Evolutionary conservation across 148 eudicot species (phyloP).

Genomic region (Rhododendron kiyosumense): DNA sequence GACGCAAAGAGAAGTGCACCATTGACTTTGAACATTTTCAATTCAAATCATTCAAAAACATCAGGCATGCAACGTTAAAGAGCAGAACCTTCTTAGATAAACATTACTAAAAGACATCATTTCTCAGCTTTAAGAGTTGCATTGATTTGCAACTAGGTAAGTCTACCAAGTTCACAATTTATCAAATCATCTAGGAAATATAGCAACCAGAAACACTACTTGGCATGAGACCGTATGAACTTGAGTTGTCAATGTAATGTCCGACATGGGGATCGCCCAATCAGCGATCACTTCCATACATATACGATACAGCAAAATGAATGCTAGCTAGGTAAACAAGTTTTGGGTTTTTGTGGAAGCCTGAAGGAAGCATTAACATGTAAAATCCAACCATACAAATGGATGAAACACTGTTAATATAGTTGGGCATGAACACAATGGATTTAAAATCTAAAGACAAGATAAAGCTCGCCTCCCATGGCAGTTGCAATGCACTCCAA

Average conservation of each 20-base stretch:
- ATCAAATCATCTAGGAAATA: not conserved
- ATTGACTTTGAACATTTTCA: not conserved
- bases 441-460: not conserved
- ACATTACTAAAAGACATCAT: not conserved
- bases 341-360: not conserved
- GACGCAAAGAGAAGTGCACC: not conserved
- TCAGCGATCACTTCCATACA: not conserved
- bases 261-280: not conserved
- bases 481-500: not conserved
- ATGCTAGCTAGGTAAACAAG: not conserved
- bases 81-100: not conserved
- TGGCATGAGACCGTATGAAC: not conserved
- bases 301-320: not conserved
- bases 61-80: not conserved
- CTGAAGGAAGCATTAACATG: not conserved
- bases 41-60: not conserved
- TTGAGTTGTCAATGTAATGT: not conserved
- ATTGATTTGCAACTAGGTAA: not conserved
- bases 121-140: not conserved
- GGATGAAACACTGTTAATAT: not conserved
- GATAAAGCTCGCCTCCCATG: not conserved
- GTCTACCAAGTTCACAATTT: not conserved
- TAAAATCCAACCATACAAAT: not conserved
- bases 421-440: not conserved
- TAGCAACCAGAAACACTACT: not conserved